Percentiles rank a stretch among this genome's conserved stretches.
Evolutionary conservation across 2,329 filamentous ascomycete genomes (phyloP).

Genomic region (Cyphellophora attinorum): DNA sequence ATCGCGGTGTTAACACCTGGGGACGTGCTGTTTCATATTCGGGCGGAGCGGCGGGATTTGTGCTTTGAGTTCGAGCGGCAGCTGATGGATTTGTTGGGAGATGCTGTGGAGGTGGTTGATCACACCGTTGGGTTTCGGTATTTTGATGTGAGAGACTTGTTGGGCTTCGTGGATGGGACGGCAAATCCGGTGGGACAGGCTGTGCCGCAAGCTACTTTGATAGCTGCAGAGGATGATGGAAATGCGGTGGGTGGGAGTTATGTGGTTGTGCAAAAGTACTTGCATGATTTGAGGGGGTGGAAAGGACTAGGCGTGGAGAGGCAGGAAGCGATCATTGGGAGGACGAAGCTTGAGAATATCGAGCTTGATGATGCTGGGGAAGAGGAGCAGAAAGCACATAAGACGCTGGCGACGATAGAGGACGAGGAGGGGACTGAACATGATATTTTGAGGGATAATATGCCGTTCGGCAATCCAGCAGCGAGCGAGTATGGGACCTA

Average conservation of each 20-base stretch:
- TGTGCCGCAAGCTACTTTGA: conserved; percentile 33
- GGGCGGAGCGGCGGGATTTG: conserved; percentile 46
- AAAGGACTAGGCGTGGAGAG: conserved; percentile 35
- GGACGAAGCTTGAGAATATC: conserved; percentile 48
- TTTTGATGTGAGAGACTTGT: conserved; percentile 49
- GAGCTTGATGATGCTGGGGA: conserved; percentile 44
- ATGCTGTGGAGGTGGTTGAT: conserved; percentile 39
- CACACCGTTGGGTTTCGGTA: conserved; percentile 50
- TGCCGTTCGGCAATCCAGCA: conserved; percentile 49
- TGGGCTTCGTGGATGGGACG: conserved; percentile 53
- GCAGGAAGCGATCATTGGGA: conserved; percentile 48
- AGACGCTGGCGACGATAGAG: conserved; percentile 45
- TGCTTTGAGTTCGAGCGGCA: conserved; percentile 52
- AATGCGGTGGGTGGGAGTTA: conserved; percentile 41
- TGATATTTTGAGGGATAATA: conserved; percentile 49
- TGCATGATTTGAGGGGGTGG: conserved; percentile 45
- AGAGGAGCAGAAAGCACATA: conserved; percentile 42
- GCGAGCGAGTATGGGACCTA: conserved; percentile 47
- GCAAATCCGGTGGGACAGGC: conserved; percentile 45
- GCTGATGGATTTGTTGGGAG: conserved; percentile 39
- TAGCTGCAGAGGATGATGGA: conserved; percentile 33
- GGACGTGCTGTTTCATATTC: conserved; percentile 50
- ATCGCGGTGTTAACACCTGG: conserved; percentile 47
- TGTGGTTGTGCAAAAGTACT: conserved; percentile 50
- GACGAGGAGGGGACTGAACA: conserved; percentile 42